Percentiles rank a stretch among this genome's conserved stretches.
Conservation (phyloP, 768 basidiomycete species). For the Mycena epipterygia region DNA sequence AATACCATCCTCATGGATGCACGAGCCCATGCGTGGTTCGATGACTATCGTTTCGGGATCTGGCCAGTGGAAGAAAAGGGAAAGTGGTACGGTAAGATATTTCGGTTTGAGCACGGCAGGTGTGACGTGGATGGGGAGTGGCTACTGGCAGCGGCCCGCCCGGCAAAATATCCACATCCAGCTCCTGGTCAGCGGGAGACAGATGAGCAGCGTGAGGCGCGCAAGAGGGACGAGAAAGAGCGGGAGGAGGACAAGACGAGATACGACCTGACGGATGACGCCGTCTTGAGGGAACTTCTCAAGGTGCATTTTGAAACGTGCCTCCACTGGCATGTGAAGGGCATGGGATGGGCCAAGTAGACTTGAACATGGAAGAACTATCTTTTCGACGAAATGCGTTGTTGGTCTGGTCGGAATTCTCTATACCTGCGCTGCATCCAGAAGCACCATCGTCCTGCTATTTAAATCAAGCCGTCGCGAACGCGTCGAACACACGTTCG, state of each 20-base stretch:
- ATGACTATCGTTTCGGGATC: constrained; percentile 22
- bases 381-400: too few relatives aligned
- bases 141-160: constrained; percentile 12
- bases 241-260: constrained; percentile 25
- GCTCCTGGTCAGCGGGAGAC: constrained; percentile 3
- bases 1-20: constrained; percentile 25
- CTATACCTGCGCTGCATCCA: too few relatives aligned
- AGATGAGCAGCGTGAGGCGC: constrained; percentile 8
- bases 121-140: constrained; percentile 13
- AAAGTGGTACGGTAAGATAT: constrained; percentile 20
- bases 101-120: constrained; percentile 15
- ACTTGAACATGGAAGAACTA: neutral
- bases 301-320: constrained; percentile 19
- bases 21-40: constrained; percentile 13
- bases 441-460: too few relatives aligned
- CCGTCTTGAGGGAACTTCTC: constrained; percentile 9
- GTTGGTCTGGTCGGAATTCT: too few relatives aligned
- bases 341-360: constrained; percentile 26
- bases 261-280: neutral
- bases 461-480: too few relatives aligned
- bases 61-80: constrained; percentile 6
- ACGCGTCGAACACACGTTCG: too few relatives aligned
- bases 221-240: constrained; percentile 16
- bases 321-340: constrained; percentile 26
- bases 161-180: neutral